Conservation (phyloP, 2,329 filamentous ascomycete species). For the Pseudopithomyces chartarum region DNA sequence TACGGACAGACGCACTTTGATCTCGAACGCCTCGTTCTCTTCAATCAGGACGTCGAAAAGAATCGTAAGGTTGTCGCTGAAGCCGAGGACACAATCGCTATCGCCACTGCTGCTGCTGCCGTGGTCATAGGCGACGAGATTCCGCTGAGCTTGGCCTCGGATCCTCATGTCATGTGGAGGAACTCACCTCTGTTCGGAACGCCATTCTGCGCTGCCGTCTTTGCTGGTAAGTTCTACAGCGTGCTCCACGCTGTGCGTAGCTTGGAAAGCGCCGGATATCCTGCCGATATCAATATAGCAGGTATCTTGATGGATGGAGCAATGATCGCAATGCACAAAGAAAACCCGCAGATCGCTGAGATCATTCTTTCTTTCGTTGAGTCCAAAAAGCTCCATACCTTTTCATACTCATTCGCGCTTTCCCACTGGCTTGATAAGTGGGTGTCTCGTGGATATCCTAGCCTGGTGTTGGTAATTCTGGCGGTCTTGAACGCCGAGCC, state of each 20-base stretch:
- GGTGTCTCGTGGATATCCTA: too few relatives aligned
- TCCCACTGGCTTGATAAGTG: too few relatives aligned
- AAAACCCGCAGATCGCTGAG: too few relatives aligned
- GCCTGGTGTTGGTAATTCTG: too few relatives aligned
- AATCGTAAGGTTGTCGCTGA: neutral
- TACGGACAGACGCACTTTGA: too few relatives aligned
- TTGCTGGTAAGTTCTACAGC: neutral
- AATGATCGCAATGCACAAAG: too few relatives aligned
- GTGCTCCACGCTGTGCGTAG: neutral
- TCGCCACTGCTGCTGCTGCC: neutral
- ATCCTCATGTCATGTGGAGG: neutral
- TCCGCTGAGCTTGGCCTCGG: neutral
- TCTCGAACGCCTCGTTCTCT: neutral
- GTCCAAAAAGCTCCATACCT: too few relatives aligned
- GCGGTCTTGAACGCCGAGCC: too few relatives aligned
- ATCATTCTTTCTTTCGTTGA: too few relatives aligned
- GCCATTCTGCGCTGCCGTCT: neutral
- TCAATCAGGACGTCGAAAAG: neutral
- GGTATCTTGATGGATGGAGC: too few relatives aligned
- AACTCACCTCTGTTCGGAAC: neutral
- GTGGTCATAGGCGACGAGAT: neutral
- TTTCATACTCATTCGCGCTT: too few relatives aligned
- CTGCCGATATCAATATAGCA: neutral
- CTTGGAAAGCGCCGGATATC: neutral
- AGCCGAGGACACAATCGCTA: neutral